These are phyloP conservation scores for Leccinum disarticulatum DNA, from an alignment of 768 basidiomycete genomes.

Conservation along the genomic window DNA sequence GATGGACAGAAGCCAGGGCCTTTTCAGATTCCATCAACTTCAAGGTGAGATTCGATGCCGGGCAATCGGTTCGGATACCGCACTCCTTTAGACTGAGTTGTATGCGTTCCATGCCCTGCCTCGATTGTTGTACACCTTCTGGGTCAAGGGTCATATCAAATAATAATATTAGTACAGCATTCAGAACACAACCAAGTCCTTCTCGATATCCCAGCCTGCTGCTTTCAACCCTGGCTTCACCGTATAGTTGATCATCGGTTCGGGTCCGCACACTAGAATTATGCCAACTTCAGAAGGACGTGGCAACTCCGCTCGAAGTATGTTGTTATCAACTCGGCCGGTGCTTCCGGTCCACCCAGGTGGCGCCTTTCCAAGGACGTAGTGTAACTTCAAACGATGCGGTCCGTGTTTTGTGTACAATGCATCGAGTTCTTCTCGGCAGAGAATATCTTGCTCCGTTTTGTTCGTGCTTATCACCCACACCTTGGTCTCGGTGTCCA, in stretches of 20 bases:
- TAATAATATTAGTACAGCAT: background rate
- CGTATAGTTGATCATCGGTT: conserved; percentile 35
- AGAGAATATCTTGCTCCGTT: conserved; percentile 50
- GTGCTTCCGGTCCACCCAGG: conserved; percentile 39
- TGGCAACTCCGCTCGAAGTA: conserved; percentile 44
- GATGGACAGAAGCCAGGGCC: conserved; percentile 99
- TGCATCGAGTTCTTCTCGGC: conserved; percentile 46
- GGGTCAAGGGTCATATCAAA: background rate
- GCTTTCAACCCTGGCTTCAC: conserved; percentile 34
- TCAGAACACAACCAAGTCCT: conserved; percentile 37
- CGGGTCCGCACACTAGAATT: conserved; percentile 53
- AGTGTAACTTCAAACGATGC: conserved; percentile 40
- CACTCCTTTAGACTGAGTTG: too few relatives aligned
- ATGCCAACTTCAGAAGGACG: conserved; percentile 37
- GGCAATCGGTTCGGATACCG: background rate
- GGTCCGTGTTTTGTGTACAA: conserved; percentile 30
- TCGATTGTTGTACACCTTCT: background rate
- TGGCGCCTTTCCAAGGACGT: conserved; percentile 39
- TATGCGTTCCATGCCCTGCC: too few relatives aligned
- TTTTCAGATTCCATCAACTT: conserved; percentile 90
- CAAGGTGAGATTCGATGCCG: conserved; percentile 52
- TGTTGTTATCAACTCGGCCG: conserved; percentile 41
- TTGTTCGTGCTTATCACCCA: conserved; percentile 52
- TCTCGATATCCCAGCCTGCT: conserved; percentile 38
- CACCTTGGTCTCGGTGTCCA: conserved; percentile 38